Base-by-base conservation (phyloP, 805 yeast species). In the Lipomyces kockii region DNA sequence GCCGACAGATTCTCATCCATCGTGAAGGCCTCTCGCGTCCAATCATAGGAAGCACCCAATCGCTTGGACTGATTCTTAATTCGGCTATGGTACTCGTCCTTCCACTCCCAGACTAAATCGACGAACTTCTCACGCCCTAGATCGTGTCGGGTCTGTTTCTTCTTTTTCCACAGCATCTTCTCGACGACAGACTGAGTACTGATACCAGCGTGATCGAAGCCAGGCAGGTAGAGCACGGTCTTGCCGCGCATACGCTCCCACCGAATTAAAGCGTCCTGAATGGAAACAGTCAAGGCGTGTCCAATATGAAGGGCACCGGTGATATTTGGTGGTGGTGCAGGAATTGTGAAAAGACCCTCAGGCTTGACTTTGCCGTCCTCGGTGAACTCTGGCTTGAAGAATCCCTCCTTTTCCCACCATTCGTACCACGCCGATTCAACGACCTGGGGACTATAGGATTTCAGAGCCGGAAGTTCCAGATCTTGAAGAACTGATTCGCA, bases 241-340 rank as follows among this genome's bases (percentile, higher is more conserved):
- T 91, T 91, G 63, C 98, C 98, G 80, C 88, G 89, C 99, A 95
- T 95, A 83, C 99, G 89, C 84, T 95, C 87, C 83, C 86, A 95
- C 80, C 99, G 88, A 72, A 93, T 88, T 77, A 95, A 85, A 32
- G 98, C 80, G 79, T 95, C 99, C 83, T 95, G 99, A 76, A 95
- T 90, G 46, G 98, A 83, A 69, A 93, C 91, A 20, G 99, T 95
- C 78, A 95, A 85, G 35, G 98, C 99, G 80, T 95, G 99, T 74
- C 99, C 99, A 80, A 95, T 95, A 80, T 95, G 99, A 74, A 95
- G 85, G 58, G 98, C 98, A 81, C 99, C 99, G 59, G 99, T 95
- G 72, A 95, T 97, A 79, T 95, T 95, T 77, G 99, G 99, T 70
- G 99, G 99, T 52, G 99, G 99, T n/a, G 97, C 95, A 52, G 98